Evolutionary conservation across 192 early-diverging fungal genomes (phyloP), one percentile per base, ranked within the genome.

Genomic region (Backusella australiensis): DNA sequence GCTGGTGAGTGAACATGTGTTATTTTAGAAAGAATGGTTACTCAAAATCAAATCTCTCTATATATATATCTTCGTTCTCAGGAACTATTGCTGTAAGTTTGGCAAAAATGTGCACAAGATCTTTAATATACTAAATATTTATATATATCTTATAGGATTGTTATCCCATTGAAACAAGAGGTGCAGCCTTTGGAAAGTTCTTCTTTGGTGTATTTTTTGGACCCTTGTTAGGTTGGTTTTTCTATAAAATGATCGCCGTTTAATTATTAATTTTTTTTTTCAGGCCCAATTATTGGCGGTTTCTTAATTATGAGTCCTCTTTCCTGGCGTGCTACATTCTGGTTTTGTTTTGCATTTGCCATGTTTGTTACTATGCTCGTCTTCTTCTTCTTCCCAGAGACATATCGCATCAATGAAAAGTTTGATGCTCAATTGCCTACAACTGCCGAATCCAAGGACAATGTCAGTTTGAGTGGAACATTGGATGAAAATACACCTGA

Each of bases 321-420:
- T 59, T 76, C 83, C 6, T 85, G 86, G 86, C 67, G 82, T 52
- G 68, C 82, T 1, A 87, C 82, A 32, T 87, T 84, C 49, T 85
- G 78, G 74, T 87, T 86, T 34, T 81, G 76, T 78, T 80, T 84
- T 19, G 81, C 79, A 8, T 72, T 84, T 53, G 80, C 81, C 26
- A 67, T 68, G 12, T 53, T 86, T 23, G 72, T 81, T 34, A 66
- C 73, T 34, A 1, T 81, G 14, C 35, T 83, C 34, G 36, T 85
- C 1, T 85, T 85, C 39, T 81, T 84, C 46, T 70, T 82, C 32
- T 41, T 87, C 23, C 86, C 83, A 1, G 85, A 87, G 38, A 86
- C 82, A 15, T 84, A 79, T 56, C 82, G 84, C 14, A 36, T 66
- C 15, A 80, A 83, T 21, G 80, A 41, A 26, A 72, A 65, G 6